phyloP scores from a whole-genome alignment of 2,329 filamentous ascomycete genomes.

The Gnomoniopsis smithogilvyi region DNA sequence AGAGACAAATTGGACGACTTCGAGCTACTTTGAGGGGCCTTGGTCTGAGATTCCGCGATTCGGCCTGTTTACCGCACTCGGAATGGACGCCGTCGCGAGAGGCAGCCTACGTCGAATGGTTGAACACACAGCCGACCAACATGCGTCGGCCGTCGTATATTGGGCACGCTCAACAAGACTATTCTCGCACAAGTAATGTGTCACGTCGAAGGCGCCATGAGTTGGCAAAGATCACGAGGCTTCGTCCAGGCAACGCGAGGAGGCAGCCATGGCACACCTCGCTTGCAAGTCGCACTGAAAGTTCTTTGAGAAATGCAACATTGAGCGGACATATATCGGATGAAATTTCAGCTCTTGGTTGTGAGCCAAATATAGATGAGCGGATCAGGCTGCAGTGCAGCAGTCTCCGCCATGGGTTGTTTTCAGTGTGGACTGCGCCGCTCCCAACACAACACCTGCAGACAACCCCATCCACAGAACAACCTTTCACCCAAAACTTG shows the following conservation, averaged over 20 bases:
- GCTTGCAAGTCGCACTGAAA: not conserved
- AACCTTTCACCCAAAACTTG: not conserved
- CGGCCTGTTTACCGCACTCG: not conserved
- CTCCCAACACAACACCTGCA: not conserved
- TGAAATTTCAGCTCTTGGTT: not conserved
- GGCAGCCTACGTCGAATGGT: not conserved
- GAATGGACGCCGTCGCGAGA: not conserved
- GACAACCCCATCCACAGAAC: not conserved
- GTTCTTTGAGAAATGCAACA: not conserved
- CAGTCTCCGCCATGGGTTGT: not conserved
- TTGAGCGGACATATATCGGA: not conserved
- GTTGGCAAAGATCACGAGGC: not conserved
- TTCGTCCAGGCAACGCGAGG: not conserved
- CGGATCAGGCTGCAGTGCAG: not conserved
- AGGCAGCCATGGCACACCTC: not conserved
- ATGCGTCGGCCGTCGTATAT: too few relatives aligned
- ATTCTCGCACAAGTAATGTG: not conserved
- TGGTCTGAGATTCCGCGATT: not conserved
- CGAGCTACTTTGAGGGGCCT: slow-evolving; percentile 65
- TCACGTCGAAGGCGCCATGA: not conserved
- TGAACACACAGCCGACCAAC: not conserved
- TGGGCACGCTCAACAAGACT: too few relatives aligned
- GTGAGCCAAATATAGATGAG: not conserved
- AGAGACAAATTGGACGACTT: slow-evolving; percentile 95
- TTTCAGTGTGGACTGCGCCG: not conserved